A percentile compares a stretch with the other conserved stretches of the same genome.
phyloP scores from a whole-genome alignment of 2,329 filamentous ascomycete species.

The Trichophyton rubrum region DNA sequence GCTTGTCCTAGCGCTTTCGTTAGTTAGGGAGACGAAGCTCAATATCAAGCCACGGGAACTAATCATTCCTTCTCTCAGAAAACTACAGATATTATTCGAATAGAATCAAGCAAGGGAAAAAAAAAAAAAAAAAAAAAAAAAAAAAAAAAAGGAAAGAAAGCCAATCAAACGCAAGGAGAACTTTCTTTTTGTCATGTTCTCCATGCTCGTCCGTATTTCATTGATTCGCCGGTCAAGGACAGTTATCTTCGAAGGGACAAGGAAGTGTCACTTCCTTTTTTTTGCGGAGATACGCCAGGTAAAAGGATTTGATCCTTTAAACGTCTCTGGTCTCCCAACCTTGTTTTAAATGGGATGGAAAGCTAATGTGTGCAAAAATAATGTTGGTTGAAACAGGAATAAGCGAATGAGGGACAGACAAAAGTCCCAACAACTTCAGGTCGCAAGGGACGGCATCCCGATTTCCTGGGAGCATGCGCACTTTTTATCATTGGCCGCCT shows the following conservation, averaged over 20 bases:
- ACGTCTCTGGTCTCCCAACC: background rate
- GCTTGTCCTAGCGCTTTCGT: background rate
- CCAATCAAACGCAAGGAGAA: background rate
- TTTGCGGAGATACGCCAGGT: background rate
- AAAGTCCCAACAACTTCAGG: background rate
- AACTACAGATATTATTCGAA: background rate
- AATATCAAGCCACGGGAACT: background rate
- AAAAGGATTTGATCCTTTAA: background rate
- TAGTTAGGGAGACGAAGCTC: background rate
- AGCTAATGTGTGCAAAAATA: background rate
- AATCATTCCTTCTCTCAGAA: background rate
- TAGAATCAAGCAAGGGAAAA: background rate
- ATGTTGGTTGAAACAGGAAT: background rate
- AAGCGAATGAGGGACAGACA: background rate
- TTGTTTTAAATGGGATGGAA: background rate
- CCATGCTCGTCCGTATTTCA: background rate
- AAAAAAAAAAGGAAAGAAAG: background rate
- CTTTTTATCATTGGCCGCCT: background rate
- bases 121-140: background rate
- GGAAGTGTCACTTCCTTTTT: background rate
- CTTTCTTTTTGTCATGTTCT: conserved; percentile 1
- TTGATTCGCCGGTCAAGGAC: background rate
- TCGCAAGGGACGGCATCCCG: background rate
- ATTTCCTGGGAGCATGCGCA: background rate
- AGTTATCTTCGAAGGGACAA: background rate